A percentile compares a stretch with the other conserved stretches of the same genome.
phyloP scores from a whole-genome alignment of 805 yeast species.

The Priceomyces medius region DNA sequence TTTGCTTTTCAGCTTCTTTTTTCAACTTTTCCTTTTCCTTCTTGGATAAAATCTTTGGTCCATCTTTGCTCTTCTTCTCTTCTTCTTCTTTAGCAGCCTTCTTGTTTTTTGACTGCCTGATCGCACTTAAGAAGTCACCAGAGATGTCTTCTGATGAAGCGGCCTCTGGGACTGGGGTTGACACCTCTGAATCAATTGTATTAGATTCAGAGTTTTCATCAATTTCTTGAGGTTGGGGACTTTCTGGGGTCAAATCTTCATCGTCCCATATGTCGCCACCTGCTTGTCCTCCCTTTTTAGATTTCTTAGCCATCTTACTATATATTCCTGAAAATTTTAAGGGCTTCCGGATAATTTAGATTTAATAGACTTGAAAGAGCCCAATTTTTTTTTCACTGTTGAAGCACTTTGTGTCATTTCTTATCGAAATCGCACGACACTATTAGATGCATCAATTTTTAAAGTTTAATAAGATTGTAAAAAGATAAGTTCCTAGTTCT shows the following conservation, averaged over 20 bases:
- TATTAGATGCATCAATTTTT: background rate
- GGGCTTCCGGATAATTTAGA: background rate
- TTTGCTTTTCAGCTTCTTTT: conserved; percentile 87
- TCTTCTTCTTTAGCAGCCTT: conserved; percentile 67
- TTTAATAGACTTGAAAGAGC: background rate
- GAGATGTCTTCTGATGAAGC: conserved; percentile 31
- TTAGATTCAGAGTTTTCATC: conserved; percentile 29
- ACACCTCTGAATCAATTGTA: conserved; percentile 43
- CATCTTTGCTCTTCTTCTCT: conserved; percentile 49
- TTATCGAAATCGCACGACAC: conserved; percentile 1
- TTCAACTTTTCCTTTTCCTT: conserved; percentile 93
- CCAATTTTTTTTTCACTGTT: background rate
- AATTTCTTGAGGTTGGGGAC: conserved; percentile 35
- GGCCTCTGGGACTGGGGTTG: conserved; percentile 14
- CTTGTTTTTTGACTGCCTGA: conserved; percentile 77
- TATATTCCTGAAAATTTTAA: conserved; percentile 1
- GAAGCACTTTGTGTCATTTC: conserved; percentile 1
- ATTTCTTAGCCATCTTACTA: conserved; percentile 50
- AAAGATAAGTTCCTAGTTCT: background rate
- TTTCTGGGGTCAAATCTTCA: conserved; percentile 46
- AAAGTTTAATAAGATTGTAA: background rate
- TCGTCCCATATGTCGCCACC: conserved; percentile 83
- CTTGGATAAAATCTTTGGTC: conserved; percentile 80
- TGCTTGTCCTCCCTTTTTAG: conserved; percentile 58
- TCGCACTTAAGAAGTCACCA: conserved; percentile 78